A percentile compares a stretch with the other conserved stretches of the same genome.
phyloP scores from a whole-genome alignment of 306 rosid species.

The Trifolium repens region DNA sequence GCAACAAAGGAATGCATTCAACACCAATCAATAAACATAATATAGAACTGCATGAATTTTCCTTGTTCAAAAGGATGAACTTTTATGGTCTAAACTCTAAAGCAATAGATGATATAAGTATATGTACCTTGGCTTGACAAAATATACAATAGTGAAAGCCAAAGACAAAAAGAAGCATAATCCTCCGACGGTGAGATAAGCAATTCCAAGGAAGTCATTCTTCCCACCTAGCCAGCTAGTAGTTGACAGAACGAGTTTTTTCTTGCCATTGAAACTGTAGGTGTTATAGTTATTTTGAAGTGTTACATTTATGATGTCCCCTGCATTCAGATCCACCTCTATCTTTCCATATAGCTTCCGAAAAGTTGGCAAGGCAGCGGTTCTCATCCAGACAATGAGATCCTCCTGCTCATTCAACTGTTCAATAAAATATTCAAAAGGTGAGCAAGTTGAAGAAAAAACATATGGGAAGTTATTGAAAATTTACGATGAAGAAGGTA shows the following conservation, averaged over 20 bases:
- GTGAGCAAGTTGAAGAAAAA: conserved; percentile 29
- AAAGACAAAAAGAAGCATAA: conserved; percentile 80
- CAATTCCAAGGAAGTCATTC: conserved; percentile 85
- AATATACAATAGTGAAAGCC: conserved; percentile 74
- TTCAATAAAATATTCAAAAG: conserved; percentile 41
- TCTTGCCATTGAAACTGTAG: conserved; percentile 76
- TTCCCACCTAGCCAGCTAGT: conserved; percentile 85
- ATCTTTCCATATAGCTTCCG: conserved; percentile 80
- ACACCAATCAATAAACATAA: conserved; percentile 14
- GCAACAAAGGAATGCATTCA: conserved; percentile 19
- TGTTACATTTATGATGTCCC: conserved; percentile 53
- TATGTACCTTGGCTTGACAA: conserved; percentile 86
- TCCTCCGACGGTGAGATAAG: conserved; percentile 89
- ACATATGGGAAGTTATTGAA: background rate
- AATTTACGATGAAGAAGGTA: background rate
- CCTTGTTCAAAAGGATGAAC: background rate
- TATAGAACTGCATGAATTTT: background rate
- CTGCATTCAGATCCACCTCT: conserved; percentile 60
- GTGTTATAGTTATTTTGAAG: conserved; percentile 69
- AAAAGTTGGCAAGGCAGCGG: conserved; percentile 85
- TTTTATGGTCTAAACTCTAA: background rate
- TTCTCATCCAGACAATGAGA: conserved; percentile 91
- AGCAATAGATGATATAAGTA: conserved; percentile 9
- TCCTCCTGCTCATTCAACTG: conserved; percentile 83
- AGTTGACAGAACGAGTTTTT: conserved; percentile 81